Base-by-base conservation (phyloP, 2,329 filamentous ascomycete species). In the Coniochaeta prunicola region DNA sequence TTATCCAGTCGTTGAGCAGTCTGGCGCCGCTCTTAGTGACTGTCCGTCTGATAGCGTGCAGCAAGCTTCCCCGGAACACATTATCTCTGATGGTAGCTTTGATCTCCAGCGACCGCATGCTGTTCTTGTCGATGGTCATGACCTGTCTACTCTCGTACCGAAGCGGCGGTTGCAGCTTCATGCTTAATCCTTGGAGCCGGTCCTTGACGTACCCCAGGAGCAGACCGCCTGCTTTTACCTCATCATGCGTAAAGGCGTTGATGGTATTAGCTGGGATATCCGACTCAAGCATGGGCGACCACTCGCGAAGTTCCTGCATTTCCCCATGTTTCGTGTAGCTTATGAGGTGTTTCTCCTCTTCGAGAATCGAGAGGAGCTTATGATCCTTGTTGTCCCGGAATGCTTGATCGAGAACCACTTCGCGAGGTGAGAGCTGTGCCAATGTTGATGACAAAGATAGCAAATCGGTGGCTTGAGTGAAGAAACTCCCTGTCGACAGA, bases 51-150 rank as follows among this genome's bases (percentile, higher is more conserved):
- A 97, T 83, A n/a, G 91, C 89, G 73, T 97, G 92, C 38, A 99
- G 76, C 48, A 99, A 76, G 68, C 92, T 97, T 5, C 94, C 94
- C 63, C 88, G 86, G 40, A 89, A 88, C 21, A 81, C 74, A 2
- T 89, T 87, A 66, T 97, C 93, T 55, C 89, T 84, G 56, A 96
- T 85, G 0, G 94, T 97, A 69, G 87, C 86, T 64, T 91, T 86
- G 64, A 99, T 90, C 72, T 99, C 94, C 4, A 99, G 80, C 1
- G 92, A 91, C 60, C 90, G 84, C 74, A 99, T 81, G 64, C 89
- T 97, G 68, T 92, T 96, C 69, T 89, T 92, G 75, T 99, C 94
- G 64, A 99, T 96, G 56, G 77, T 82, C 90, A 99, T 94, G 63
- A 89, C 86, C 62, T 96, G 85, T 68, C 90, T 79, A 57, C 84